These are phyloP conservation scores for Zymoseptoria pseudotritici DNA, from an alignment of 2,329 filamentous ascomycete genomes.

Conservation along the genomic window DNA sequence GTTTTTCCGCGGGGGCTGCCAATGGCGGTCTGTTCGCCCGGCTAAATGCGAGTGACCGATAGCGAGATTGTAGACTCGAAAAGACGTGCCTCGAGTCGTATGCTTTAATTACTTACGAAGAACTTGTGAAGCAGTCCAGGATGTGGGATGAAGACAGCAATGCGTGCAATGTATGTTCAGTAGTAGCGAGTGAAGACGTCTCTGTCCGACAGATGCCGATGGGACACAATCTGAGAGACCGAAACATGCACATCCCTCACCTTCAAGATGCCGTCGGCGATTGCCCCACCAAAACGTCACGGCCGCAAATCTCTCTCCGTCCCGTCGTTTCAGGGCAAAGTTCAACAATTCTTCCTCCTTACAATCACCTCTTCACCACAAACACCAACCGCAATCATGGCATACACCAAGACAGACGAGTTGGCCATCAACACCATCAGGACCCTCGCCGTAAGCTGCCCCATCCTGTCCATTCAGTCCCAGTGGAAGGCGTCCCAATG, in stretches of 20 bases:
- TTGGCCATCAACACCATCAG: slow-evolving; percentile 98
- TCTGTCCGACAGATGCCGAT: not conserved
- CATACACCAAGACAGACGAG: slow-evolving; percentile 78
- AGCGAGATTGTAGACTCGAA: not conserved
- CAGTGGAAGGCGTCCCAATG: not conserved
- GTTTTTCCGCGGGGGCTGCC: not conserved
- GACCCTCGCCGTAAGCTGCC: slow-evolving; percentile 71
- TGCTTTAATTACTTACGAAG: too few species aligned
- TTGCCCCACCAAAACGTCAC: not conserved
- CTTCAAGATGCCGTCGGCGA: not conserved
- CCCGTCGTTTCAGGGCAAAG: not conserved
- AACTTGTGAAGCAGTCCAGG: not conserved
- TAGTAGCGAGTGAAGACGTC: not conserved
- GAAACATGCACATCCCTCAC: not conserved
- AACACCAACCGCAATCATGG: slow-evolving; percentile 52
- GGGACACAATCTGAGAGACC: not conserved
- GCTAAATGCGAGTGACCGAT: not conserved
- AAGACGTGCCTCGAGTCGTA: not conserved
- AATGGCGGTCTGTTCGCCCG: not conserved
- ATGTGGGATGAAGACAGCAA: not conserved
- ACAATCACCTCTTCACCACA: slow-evolving; percentile 3
- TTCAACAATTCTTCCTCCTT: not conserved
- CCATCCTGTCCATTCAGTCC: slow-evolving; percentile 1
- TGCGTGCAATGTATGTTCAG: too few species aligned
- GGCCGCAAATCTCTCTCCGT: not conserved